Evolutionary conservation across 371 early-diverging fungal genomes (phyloP).

Genomic region (Mortierella sp.): DNA sequence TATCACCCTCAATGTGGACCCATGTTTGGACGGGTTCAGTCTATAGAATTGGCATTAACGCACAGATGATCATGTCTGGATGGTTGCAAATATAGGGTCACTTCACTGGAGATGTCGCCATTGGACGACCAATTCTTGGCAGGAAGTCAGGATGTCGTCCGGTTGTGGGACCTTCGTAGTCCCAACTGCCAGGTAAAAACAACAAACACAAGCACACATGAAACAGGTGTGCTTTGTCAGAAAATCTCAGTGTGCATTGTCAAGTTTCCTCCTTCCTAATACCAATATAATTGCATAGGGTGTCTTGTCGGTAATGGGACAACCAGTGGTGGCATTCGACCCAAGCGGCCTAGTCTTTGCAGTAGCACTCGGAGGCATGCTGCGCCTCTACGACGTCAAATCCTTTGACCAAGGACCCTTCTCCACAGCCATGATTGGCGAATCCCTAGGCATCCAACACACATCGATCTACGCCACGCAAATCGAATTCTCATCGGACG

Average conservation of each 20-base stretch:
- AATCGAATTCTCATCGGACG: constrained; percentile 82
- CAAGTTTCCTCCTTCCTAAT: neutral
- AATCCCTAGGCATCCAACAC: constrained; percentile 20
- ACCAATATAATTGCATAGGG: constrained; percentile 56
- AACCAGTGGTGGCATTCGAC: constrained; percentile 84
- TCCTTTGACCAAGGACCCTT: constrained; percentile 68
- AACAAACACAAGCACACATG: neutral
- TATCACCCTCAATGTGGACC: no score
- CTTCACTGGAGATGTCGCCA: constrained; percentile 84
- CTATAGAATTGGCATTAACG: no score
- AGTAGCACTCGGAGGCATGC: constrained; percentile 68
- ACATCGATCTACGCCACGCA: constrained; percentile 59
- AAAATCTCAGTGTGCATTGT: neutral
- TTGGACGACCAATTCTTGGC: constrained; percentile 83
- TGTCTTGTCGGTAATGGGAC: constrained; percentile 60
- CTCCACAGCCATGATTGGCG: constrained; percentile 34
- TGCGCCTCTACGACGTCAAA: constrained; percentile 80
- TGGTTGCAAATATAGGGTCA: constrained; percentile 64
- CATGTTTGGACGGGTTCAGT: no score
- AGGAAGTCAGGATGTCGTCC: constrained; percentile 79
- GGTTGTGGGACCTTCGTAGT: constrained; percentile 85
- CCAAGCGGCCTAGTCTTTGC: constrained; percentile 87
- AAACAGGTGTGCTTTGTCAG: neutral
- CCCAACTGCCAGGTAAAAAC: constrained; percentile 72
- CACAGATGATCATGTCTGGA: neutral